Conservation (phyloP, 495 filamentous ascomycete species). For the Aspergillus carlsbadensis region DNA sequence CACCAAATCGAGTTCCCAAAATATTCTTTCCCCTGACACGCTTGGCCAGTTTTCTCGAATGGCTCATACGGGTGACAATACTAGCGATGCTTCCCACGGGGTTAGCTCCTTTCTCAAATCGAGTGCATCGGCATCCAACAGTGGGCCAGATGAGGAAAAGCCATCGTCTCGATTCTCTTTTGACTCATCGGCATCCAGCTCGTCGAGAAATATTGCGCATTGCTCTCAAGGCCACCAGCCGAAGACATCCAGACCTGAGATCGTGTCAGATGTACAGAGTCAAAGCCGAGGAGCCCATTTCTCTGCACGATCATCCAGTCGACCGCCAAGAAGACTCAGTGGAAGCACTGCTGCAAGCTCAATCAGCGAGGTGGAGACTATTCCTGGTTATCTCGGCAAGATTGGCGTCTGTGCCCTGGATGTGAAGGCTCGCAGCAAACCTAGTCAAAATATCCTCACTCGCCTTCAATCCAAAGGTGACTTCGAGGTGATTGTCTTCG, state of each 20-base stretch:
- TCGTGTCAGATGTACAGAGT: constrained; percentile 23
- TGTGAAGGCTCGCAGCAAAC: constrained; percentile 93
- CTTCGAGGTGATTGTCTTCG: constrained; percentile 95
- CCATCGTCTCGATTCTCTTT: constrained; percentile 12
- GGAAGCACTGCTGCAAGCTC: constrained; percentile 75
- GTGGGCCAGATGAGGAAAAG: constrained; percentile 21
- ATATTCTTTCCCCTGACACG: not conserved
- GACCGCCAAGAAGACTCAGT: constrained; percentile 71
- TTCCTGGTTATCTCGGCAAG: constrained; percentile 47
- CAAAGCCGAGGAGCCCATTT: constrained; percentile 35
- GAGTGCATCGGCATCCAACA: constrained; percentile 1
- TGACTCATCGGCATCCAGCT: constrained; percentile 14
- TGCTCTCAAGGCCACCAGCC: constrained; percentile 11
- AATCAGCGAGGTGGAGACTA: constrained; percentile 40
- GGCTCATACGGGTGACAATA: constrained; percentile 8
- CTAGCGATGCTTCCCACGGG: constrained; percentile 43
- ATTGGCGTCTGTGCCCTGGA: constrained; percentile 97
- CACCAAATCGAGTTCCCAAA: not conserved
- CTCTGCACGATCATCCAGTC: constrained; percentile 65
- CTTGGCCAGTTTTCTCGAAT: not conserved
- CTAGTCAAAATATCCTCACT: constrained; percentile 91
- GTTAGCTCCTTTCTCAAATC: not conserved
- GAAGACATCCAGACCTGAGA: constrained; percentile 24
- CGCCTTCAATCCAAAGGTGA: constrained; percentile 85
- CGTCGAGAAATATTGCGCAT: constrained; percentile 14